Percentiles rank a stretch among this genome's conserved stretches.
phyloP scores from a whole-genome alignment of 1,284 basidiomycete species.

The Malassezia arunalokei region DNA sequence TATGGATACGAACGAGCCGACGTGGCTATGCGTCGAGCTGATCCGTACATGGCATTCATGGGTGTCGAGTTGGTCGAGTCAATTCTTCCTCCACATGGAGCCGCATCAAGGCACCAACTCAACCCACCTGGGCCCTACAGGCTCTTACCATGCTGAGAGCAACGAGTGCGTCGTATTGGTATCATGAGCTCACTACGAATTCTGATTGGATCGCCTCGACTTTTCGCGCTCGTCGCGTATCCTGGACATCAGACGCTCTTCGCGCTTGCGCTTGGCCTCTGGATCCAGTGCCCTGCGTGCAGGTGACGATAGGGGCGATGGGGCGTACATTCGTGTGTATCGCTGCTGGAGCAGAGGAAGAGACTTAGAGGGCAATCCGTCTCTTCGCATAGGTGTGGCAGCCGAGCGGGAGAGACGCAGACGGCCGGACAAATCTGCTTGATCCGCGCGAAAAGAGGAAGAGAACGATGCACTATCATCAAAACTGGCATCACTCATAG shows the following conservation, averaged over 20 bases:
- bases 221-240: neutral
- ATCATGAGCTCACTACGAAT: too few species aligned
- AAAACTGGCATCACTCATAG: slow-evolving; percentile 3
- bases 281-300: neutral
- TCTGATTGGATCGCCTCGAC: too few species aligned
- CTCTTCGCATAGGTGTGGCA: neutral
- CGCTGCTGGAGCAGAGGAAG: neutral
- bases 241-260: slow-evolving; percentile 2
- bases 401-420: slow-evolving; percentile 6
- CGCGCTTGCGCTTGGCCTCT: slow-evolving; percentile 5
- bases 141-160: too few species aligned
- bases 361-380: neutral
- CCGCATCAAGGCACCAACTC: too few species aligned
- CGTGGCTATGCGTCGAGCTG: too few species aligned
- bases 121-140: too few species aligned
- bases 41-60: too few species aligned
- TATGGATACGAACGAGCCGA: neutral
- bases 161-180: too few species aligned
- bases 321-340: neutral
- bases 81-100: too few species aligned
- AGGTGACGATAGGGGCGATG: slow-evolving; percentile 2
- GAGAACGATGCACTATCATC: slow-evolving; percentile 9
- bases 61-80: too few species aligned
- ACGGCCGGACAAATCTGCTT: neutral
- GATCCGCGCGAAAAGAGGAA: neutral